Evolutionary conservation across 179 eudicot genomes (phyloP).

Genomic region (Sideroxylon spinosum): DNA sequence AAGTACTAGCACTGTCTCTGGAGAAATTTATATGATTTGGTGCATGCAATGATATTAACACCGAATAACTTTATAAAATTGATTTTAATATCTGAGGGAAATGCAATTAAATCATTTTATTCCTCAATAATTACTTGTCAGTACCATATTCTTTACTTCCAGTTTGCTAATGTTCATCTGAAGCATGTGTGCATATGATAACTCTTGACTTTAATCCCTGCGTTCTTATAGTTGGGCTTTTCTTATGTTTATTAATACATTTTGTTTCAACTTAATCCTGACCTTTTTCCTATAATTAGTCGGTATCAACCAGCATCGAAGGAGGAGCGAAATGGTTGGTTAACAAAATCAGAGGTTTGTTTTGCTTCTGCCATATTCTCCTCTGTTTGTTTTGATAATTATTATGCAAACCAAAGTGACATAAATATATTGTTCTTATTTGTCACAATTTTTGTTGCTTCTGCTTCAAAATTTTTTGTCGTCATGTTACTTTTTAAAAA

Average conservation of each 20-base stretch:
- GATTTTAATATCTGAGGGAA: neutral
- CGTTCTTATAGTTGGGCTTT: neutral
- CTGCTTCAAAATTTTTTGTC: constrained; percentile 2
- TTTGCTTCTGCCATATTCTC: constrained; percentile 16
- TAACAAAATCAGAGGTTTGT: constrained; percentile 79
- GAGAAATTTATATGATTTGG: neutral
- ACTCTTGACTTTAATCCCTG: neutral
- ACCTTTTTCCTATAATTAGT: constrained; percentile 34
- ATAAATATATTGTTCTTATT: neutral
- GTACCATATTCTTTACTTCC: neutral
- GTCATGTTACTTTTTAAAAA: neutral
- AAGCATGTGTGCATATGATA: constrained; percentile 2
- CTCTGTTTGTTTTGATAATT: neutral
- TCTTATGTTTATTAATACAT: neutral
- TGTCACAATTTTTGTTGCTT: neutral
- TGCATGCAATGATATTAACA: neutral
- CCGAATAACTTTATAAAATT: neutral
- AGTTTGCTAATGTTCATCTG: neutral
- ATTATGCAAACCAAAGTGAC: constrained; percentile 12
- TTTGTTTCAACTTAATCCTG: neutral
- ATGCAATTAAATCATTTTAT: neutral
- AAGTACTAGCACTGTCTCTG: neutral
- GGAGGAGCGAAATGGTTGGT: constrained; percentile 76
- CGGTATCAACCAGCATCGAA: constrained; percentile 68
- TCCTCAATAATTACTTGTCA: too few relatives aligned